Conservation (phyloP, 2,329 filamentous ascomycete species). For the Aspergillus piperis region DNA sequence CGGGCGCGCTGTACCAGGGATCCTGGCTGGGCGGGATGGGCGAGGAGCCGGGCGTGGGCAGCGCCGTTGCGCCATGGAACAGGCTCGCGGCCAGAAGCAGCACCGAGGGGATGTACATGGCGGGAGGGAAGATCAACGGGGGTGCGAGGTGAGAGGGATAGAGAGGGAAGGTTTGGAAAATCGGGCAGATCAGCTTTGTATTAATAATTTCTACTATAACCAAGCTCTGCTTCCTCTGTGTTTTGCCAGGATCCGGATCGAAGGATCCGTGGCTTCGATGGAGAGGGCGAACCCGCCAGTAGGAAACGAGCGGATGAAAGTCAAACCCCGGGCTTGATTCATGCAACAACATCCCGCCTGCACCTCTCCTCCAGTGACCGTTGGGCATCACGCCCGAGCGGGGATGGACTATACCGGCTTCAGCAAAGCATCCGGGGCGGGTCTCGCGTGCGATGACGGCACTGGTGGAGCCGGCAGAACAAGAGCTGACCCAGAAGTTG, state of each 20-base stretch:
- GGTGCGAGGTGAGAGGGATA: neutral
- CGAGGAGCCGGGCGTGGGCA: constrained; percentile 4
- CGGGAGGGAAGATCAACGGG: neutral
- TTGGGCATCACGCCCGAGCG: too few relatives aligned
- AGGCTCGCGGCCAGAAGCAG: constrained; percentile 8
- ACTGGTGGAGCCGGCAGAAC: too few relatives aligned
- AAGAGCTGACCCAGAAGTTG: too few relatives aligned
- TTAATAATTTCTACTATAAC: neutral
- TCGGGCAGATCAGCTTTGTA: neutral
- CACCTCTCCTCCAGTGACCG: too few relatives aligned
- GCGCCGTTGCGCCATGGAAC: neutral
- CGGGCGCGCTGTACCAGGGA: constrained; percentile 20
- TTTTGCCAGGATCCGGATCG: neutral
- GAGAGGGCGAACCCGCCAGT: neutral
- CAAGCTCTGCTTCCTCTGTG: neutral
- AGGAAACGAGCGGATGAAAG: neutral
- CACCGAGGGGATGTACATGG: constrained; percentile 4
- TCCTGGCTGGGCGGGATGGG: constrained; percentile 15
- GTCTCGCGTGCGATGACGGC: too few relatives aligned
- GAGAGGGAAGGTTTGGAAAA: neutral
- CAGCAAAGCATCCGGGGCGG: too few relatives aligned
- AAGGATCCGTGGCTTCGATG: neutral
- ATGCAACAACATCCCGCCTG: neutral
- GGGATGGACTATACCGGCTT: too few relatives aligned
- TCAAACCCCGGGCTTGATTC: neutral